Evolutionary conservation across 2,329 filamentous ascomycete species (phyloP).

Genomic region (Monascus ruber): DNA sequence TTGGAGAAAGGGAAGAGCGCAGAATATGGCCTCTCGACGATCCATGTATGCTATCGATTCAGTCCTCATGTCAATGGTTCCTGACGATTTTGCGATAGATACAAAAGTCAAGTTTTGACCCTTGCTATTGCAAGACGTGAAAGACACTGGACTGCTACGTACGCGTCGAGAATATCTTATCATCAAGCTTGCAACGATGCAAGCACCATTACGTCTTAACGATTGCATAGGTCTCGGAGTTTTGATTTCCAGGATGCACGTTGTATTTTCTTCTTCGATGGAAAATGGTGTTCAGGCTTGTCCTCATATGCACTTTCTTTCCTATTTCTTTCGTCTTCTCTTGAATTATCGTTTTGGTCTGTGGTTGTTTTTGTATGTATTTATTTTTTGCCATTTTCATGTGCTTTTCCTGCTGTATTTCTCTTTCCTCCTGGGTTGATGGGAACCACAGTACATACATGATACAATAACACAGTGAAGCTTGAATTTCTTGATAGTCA

Average conservation of each 20-base stretch:
- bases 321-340: constrained; percentile 3
- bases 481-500: too few species aligned
- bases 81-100: too few species aligned
- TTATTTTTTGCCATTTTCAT: background rate
- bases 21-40: too few species aligned
- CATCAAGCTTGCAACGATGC: background rate
- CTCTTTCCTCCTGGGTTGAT: background rate
- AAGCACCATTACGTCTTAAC: constrained; percentile 19
- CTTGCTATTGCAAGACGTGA: too few species aligned
- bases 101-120: too few species aligned
- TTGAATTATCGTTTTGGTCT: constrained; percentile 5
- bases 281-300: too few species aligned
- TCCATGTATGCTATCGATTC: too few species aligned
- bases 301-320: constrained; percentile 2
- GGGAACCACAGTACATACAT: too few species aligned
- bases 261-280: constrained; percentile 11
- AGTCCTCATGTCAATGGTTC: too few species aligned
- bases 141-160: too few species aligned
- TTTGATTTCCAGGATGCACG: constrained; percentile 19
- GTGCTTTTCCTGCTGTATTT: background rate
- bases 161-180: background rate
- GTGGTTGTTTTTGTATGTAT: background rate
- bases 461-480: too few species aligned
- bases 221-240: constrained; percentile 27
- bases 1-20: too few species aligned